Evolutionary conservation across 768 basidiomycete species (phyloP), one percentile per base, ranked within the genome.

Genomic region (Leucogyrophana mollusca): DNA sequence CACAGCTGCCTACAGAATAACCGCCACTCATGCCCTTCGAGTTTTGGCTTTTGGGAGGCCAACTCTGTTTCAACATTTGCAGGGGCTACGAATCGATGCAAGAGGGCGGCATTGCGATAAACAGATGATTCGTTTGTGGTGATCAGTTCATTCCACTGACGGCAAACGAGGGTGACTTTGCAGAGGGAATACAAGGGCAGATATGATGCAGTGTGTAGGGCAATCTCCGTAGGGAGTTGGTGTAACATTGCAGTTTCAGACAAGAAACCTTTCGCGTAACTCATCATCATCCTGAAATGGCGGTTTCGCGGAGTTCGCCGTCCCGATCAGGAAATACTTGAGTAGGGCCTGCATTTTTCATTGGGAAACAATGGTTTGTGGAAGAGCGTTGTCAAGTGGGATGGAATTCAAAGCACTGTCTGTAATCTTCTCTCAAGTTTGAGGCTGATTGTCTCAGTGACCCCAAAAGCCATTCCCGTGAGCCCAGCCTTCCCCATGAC

Each of bases 51-150:
- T 7, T 57, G 49, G 0, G 70, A 69, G 45, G 68, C 71, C 0
- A 58, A 47, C 3, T 34, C 50, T 20, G 54, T 53, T 7, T 68
- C 62, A 24, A 74, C 61, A 14, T 65, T 55, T 20, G 51, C 53
- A 4, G 65, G 62, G 23, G 59, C 49, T 16, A 73, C 59, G 57
- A 77, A 82, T 20, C 66, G 68, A 52, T 84, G 80, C 11, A 76
- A 55, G 39, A 72, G 49, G 0, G 85, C 80, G 5, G 79, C 80
- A 18, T 76, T 68, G 50, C 73, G 80, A 57, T 80, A 88, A n/a
- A 90, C 69, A 2, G 68, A 54, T 2, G 59, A 59, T 54, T 79
- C 70, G 55, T 90, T 76, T 11, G 49, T 49, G 7, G 60, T 35
- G 32, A 85, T 55, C 47, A 87, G 74, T 14, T 59, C 34, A 32